These are phyloP conservation scores for Lachnellula hyalina DNA, from an alignment of 2,329 filamentous ascomycete genomes.

Conservation along the genomic window DNA sequence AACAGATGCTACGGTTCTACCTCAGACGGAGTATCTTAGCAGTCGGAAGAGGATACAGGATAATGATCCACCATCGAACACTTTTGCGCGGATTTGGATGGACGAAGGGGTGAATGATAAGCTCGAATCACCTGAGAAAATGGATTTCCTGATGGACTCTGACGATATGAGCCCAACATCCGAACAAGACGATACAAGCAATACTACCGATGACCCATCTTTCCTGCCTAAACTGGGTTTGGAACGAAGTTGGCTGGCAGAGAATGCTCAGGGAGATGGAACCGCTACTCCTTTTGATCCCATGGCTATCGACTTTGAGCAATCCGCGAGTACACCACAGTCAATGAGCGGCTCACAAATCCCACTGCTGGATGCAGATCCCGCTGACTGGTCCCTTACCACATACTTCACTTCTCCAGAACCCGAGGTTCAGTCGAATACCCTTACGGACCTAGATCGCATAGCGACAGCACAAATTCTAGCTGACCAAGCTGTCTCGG, in stretches of 20 bases:
- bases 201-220: conserved; percentile 43
- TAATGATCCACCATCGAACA: conserved; percentile 13
- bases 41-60: conserved; percentile 16
- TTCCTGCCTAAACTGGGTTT: conserved; percentile 42
- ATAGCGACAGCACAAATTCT: conserved; percentile 65
- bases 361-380: conserved; percentile 29
- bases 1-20: conserved; percentile 13
- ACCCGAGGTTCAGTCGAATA: conserved; percentile 33
- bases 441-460: conserved; percentile 49
- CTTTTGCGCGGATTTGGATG: conserved; percentile 41
- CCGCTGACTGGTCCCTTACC: conserved; percentile 39
- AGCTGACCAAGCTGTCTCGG: conserved; percentile 62
- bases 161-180: conserved; percentile 44
- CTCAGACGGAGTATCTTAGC: conserved; percentile 26
- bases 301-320: conserved; percentile 26
- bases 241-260: conserved; percentile 29
- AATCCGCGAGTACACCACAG: conserved; percentile 21
- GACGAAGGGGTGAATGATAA: conserved; percentile 24
- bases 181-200: conserved; percentile 51
- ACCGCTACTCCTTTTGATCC: conserved; percentile 28
- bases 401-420: conserved; percentile 57
- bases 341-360: conserved; percentile 24
- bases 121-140: conserved; percentile 11
- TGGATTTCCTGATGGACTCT: conserved; percentile 21
- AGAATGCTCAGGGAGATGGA: conserved; percentile 25